Conservation (phyloP, 2,329 filamentous ascomycete genomes). For the Aquanectria penicillioides region DNA sequence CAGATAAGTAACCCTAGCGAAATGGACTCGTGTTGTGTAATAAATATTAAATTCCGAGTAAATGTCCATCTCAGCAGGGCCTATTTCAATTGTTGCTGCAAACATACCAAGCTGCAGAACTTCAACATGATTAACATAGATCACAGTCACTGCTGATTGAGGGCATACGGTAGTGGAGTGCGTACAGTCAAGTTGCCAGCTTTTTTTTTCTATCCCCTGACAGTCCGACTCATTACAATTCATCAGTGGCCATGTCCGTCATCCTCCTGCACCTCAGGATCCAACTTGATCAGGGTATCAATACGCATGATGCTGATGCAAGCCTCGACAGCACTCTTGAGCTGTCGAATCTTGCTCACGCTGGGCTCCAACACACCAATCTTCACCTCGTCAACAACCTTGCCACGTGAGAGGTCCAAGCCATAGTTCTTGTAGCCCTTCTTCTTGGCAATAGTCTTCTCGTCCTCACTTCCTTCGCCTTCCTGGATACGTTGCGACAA, state of each 20-base stretch:
- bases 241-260: conserved; percentile 85
- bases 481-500: conserved; percentile 92
- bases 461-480: conserved; percentile 83
- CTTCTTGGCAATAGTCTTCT: conserved; percentile 89
- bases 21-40: too few species aligned
- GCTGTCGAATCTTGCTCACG: conserved; percentile 97
- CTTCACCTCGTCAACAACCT: conserved; percentile 93
- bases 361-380: conserved; percentile 94
- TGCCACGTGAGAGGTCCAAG: conserved; percentile 87
- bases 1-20: too few species aligned
- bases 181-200: conserved; percentile 34
- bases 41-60: too few species aligned
- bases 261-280: conserved; percentile 81
- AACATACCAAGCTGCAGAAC: too few species aligned
- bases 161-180: too few species aligned
- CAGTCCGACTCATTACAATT: conserved; percentile 40
- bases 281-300: conserved; percentile 97
- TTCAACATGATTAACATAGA: too few species aligned
- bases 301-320: conserved; percentile 99
- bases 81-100: too few species aligned
- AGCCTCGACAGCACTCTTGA: conserved; percentile 98
- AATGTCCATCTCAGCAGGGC: too few species aligned
- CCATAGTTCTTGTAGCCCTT: conserved; percentile 99
- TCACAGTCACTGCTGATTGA: too few species aligned
- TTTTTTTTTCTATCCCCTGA: conserved; percentile 42